These are phyloP conservation scores for Candida michaelii DNA, from an alignment of 805 yeast genomes.

Conservation along the genomic window DNA sequence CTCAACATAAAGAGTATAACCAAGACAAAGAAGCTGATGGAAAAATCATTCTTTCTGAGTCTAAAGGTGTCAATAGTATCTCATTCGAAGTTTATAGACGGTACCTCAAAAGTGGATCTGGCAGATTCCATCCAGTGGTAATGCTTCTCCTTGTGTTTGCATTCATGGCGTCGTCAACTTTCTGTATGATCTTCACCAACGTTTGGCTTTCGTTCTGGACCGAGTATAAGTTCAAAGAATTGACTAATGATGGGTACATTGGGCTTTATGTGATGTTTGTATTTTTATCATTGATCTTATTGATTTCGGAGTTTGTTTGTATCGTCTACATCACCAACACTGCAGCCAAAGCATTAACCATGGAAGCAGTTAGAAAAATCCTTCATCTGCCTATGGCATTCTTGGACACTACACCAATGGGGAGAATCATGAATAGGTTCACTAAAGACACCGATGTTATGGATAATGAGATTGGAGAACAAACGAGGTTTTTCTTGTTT, in stretches of 20 bases:
- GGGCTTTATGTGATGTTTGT: slow-evolving; percentile 69
- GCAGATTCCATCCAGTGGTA: slow-evolving; percentile 29
- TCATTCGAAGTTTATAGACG: slow-evolving; percentile 46
- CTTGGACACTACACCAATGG: slow-evolving; percentile 84
- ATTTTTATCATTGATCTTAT: slow-evolving; percentile 46
- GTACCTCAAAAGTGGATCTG: slow-evolving; percentile 59
- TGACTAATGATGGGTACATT: slow-evolving; percentile 58
- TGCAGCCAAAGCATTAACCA: slow-evolving; percentile 59
- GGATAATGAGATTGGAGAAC: slow-evolving; percentile 77
- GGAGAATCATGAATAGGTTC: slow-evolving; percentile 80
- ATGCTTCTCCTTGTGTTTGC: slow-evolving; percentile 24
- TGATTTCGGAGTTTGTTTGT: slow-evolving; percentile 43
- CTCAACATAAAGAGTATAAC: slow-evolving; percentile 28
- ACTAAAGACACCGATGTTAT: slow-evolving; percentile 84
- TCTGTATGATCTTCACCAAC: slow-evolving; percentile 59
- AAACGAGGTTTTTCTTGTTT: slow-evolving; percentile 58
- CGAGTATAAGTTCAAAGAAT: slow-evolving; percentile 46
- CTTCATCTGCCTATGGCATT: slow-evolving; percentile 79
- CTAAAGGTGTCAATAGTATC: slow-evolving; percentile 57
- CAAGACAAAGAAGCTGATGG: slow-evolving; percentile 25
- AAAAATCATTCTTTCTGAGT: slow-evolving; percentile 46
- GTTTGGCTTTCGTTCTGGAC: slow-evolving; percentile 88
- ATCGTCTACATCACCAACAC: slow-evolving; percentile 48
- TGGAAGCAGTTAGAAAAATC: slow-evolving; percentile 56
- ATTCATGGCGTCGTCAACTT: slow-evolving; percentile 43